These are phyloP conservation scores for Gremmenia infestans DNA, from an alignment of 2,329 filamentous ascomycete genomes.

Conservation along the genomic window DNA sequence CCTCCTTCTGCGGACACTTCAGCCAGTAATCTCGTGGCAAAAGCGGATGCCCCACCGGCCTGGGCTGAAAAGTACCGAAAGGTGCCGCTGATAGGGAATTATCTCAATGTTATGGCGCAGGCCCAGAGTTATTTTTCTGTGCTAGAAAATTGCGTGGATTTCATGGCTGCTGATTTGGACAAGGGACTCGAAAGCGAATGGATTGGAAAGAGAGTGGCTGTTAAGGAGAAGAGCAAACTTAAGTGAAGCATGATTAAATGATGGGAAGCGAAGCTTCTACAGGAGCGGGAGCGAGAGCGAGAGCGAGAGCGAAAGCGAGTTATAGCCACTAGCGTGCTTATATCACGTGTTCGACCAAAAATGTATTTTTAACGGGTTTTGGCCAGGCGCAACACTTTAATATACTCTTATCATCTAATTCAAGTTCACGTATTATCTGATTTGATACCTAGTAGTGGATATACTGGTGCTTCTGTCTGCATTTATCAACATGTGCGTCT, in stretches of 20 bases:
- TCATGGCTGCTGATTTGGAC: conserved; percentile 16
- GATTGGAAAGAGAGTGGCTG: conserved; percentile 11
- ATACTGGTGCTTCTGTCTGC: too few relatives aligned
- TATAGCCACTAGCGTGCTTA: too few relatives aligned
- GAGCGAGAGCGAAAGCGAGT: too few relatives aligned
- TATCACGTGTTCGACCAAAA: too few relatives aligned
- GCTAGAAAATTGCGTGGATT: conserved; percentile 13
- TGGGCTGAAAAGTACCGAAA: conserved; percentile 5
- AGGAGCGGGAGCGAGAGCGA: too few relatives aligned
- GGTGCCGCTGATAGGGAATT: conserved; percentile 12
- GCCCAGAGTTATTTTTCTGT: conserved; percentile 8
- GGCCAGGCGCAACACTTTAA: too few relatives aligned
- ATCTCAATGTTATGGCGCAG: conserved; percentile 12
- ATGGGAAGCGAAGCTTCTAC: too few relatives aligned
- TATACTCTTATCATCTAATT: too few relatives aligned
- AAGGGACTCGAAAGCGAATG: conserved; percentile 15
- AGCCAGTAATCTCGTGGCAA: conserved; percentile 18
- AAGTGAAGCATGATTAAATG: background rate
- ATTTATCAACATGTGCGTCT: too few relatives aligned
- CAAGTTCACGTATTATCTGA: too few relatives aligned
- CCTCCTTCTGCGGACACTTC: conserved; percentile 17
- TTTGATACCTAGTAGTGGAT: too few relatives aligned
- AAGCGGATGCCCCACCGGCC: conserved; percentile 8
- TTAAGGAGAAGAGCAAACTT: conserved; percentile 14
- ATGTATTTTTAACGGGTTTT: too few relatives aligned